Conservation (phyloP, 192 early-diverging fungal genomes). For the Umbelopsis ramanniana region DNA sequence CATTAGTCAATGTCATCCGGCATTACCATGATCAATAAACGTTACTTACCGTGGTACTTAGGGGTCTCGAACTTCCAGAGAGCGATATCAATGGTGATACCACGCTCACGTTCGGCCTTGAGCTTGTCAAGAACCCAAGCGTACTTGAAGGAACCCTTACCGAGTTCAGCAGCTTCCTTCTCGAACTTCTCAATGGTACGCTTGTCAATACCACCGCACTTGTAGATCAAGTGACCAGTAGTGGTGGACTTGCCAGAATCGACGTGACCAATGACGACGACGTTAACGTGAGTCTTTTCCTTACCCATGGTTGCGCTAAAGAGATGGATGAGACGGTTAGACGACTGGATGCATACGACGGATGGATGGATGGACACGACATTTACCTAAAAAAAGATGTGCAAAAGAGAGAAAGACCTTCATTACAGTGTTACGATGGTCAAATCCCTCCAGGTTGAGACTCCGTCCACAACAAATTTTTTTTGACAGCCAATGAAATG, state of each 20-base stretch:
- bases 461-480: background rate
- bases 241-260: slow-evolving; percentile 99
- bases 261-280: slow-evolving; percentile 99
- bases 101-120: slow-evolving; percentile 99
- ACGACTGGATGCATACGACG: background rate
- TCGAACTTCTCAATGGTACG: slow-evolving; percentile 99
- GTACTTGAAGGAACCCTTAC: slow-evolving; percentile 99
- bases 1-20: background rate
- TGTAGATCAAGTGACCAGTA: slow-evolving; percentile 99
- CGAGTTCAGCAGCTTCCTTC: slow-evolving; percentile 97
- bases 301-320: slow-evolving; percentile 46
- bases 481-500: background rate
- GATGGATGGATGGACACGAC: slow-evolving; percentile 26
- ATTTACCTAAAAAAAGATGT: slow-evolving; percentile 23
- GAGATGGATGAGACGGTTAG: slow-evolving; percentile 8
- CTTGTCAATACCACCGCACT: slow-evolving; percentile 99
- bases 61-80: slow-evolving; percentile 96
- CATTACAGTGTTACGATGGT: background rate
- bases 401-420: slow-evolving; percentile 11
- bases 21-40: background rate
- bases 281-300: slow-evolving; percentile 90
- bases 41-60: slow-evolving; percentile 72
- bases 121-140: slow-evolving; percentile 99
- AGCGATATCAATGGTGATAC: slow-evolving; percentile 99
- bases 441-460: background rate